A percentile compares a stretch with the other conserved stretches of the same genome.
phyloP scores from a whole-genome alignment of 2,329 filamentous ascomycete species.

The Chaetomium sp. region DNA sequence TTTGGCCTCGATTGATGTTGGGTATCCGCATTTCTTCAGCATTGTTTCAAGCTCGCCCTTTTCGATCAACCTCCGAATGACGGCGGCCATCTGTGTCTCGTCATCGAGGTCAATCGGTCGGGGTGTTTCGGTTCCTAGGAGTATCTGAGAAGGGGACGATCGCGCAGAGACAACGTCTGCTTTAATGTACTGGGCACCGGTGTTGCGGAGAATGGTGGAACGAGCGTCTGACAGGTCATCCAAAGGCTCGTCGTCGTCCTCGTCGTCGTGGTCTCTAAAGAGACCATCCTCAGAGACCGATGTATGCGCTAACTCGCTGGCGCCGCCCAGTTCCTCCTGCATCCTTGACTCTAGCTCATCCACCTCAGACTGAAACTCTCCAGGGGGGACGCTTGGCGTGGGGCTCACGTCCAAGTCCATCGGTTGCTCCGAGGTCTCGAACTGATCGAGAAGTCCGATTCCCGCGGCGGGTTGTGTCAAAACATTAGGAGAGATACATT shows the following conservation, averaged over 20 bases:
- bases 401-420: constrained; percentile 4
- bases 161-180: background rate
- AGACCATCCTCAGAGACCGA: constrained; percentile 1
- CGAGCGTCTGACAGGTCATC: background rate
- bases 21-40: constrained; percentile 25
- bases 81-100: constrained; percentile 10
- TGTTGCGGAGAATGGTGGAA: constrained; percentile 18
- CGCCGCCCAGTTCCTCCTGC: constrained; percentile 9
- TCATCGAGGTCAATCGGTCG: constrained; percentile 9
- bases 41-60: constrained; percentile 30
- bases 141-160: background rate
- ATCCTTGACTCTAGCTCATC: background rate
- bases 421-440: background rate
- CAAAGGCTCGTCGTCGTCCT: background rate
- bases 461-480: constrained; percentile 1
- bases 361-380: background rate
- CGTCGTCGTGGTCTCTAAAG: background rate
- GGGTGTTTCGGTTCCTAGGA: background rate
- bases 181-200: constrained; percentile 6
- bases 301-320: background rate
- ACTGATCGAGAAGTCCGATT: background rate
- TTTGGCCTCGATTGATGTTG: constrained; percentile 13
- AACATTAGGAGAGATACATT: constrained; percentile 8
- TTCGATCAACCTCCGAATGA: constrained; percentile 12
- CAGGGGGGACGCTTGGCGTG: background rate